Evolutionary conservation across 75 land plant species (phyloP), one percentile per base, ranked within the genome.

Genomic region (Azolla pinnata): DNA sequence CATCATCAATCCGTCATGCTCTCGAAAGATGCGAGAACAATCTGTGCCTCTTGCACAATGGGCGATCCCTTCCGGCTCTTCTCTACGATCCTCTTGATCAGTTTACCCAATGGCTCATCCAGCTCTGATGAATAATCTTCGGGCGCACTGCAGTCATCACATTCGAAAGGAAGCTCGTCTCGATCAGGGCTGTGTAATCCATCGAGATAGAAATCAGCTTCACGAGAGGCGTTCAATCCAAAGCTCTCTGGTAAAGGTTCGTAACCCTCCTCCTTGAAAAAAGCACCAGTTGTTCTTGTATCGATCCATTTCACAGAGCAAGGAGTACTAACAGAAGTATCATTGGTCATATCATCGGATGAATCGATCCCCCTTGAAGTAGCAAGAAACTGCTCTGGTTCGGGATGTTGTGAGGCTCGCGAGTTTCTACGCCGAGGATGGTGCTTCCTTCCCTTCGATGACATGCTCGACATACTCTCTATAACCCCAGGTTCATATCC

Each of bases 11-110:
- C n/a, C n/a, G n/a, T n/a, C n/a, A n/a, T 55, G 58, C 51, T 64
- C 38, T 84, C 84, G 56, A 78, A 26, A 14, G 65, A 59, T 12
- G 70, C 63, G 8, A 80, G 65, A 63, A 77, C 56, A 33, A 29
- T 75, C 56, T 73, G 76, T 8, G 81, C 92, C 52, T 87, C 66
- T 33, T 69, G 33, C 18, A 87, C 52, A 33, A 65, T 71, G 61
- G 82, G 72, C 30, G 87, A 83, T 9, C 92, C 85, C 56, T 74
- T 64, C 52, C 72, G 79, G 18, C 68, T 76, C 69, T 72, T 90
- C 73, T 90, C 92, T 20, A 90, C 67, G 48, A 90, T 74, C 27
- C 86, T 78, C 67, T 76, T 59, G 47, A 86, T 81, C 66, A 90
- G 42, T 54, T 52, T 66, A 35, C 74, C 78, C 21, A 70, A 59